Percentiles rank a stretch among this genome's conserved stretches.
Evolutionary conservation across 2,329 filamentous ascomycete species (phyloP).

Genomic region (Didymella pinodella): DNA sequence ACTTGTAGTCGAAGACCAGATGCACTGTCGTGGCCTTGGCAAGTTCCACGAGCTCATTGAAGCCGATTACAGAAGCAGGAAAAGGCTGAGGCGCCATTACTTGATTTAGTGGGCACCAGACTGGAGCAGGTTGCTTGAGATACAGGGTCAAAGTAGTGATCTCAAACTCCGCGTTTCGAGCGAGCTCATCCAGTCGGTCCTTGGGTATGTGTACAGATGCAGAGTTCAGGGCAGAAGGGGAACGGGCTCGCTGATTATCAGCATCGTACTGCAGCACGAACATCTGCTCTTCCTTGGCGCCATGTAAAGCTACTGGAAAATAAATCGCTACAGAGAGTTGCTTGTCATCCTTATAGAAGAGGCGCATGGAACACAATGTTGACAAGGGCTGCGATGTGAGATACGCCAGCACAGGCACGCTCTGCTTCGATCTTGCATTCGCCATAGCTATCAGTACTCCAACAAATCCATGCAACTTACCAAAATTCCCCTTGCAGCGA

Average conservation of each 20-base stretch:
- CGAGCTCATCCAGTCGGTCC: background rate
- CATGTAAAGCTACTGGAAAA: background rate
- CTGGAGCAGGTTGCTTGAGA: background rate
- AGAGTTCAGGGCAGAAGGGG: background rate
- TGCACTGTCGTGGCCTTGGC: background rate
- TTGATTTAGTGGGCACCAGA: background rate
- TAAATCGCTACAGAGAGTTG: background rate
- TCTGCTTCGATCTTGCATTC: background rate
- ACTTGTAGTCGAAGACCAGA: background rate
- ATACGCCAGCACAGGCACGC: constrained; percentile 4
- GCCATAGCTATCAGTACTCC: background rate
- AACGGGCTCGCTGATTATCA: background rate
- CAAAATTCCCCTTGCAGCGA: constrained; percentile 7
- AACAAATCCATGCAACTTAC: background rate
- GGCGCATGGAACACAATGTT: background rate
- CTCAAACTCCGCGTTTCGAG: background rate
- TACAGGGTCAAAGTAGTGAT: background rate
- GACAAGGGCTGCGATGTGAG: background rate
- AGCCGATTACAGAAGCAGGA: background rate
- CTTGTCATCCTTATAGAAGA: background rate
- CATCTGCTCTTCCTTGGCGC: background rate
- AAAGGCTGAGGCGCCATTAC: background rate
- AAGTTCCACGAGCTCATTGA: background rate
- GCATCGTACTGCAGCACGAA: constrained; percentile 9
- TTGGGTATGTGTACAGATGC: background rate